Evolutionary conservation across 257 asterid species (phyloP).

Genomic region (Fraxinus excelsior): DNA sequence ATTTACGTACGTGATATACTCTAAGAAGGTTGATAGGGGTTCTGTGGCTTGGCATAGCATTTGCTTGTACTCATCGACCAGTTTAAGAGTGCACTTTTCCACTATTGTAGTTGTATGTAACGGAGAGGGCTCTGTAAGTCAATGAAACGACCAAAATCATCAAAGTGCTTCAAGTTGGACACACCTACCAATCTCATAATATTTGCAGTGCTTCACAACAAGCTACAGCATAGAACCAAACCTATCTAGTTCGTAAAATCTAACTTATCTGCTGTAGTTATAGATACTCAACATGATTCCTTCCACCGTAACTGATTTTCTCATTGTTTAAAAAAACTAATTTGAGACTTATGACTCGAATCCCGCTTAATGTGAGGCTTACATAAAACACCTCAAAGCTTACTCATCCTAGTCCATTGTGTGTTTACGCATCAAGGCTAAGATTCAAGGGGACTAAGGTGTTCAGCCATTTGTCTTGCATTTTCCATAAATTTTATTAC

Average conservation of each 20-base stretch:
- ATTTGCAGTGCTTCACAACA: neutral
- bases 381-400: too few species aligned
- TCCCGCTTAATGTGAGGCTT: too few species aligned
- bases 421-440: too few species aligned
- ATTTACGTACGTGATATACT: constrained; percentile 70
- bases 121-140: constrained; percentile 85
- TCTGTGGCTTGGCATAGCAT: constrained; percentile 93
- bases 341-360: too few species aligned
- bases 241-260: constrained; percentile 12
- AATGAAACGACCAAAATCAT: constrained; percentile 21
- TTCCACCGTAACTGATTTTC: neutral
- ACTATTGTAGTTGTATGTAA: constrained; percentile 90
- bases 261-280: neutral
- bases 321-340: too few species aligned
- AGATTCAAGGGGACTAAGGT: too few species aligned
- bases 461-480: too few species aligned
- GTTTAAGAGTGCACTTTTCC: constrained; percentile 93
- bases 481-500: too few species aligned
- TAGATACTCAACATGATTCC: neutral
- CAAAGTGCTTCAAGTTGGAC: neutral
- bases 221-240: neutral
- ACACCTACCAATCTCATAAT: constrained; percentile 2
- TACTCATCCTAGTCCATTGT: too few species aligned
- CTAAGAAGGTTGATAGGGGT: constrained; percentile 82
- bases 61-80: constrained; percentile 87